phyloP scores from a whole-genome alignment of 768 basidiomycete species.

The Cyclocybe cylindracea region DNA sequence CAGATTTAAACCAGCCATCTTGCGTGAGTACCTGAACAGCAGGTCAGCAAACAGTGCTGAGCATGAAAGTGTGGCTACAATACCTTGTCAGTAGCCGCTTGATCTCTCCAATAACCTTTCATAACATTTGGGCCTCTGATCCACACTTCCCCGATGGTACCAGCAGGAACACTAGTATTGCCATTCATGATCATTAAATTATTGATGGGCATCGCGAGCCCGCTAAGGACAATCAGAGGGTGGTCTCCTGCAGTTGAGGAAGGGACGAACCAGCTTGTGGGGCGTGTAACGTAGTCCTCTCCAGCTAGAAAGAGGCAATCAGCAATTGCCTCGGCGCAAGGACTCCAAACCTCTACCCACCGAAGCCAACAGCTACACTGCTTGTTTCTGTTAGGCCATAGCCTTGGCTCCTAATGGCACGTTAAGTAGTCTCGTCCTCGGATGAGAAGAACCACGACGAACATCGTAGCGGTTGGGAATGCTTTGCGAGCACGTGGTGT shows the following conservation, averaged over 20 bases:
- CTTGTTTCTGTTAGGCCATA: conserved; percentile 67
- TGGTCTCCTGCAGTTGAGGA: background rate
- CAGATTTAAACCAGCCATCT: conserved; percentile 60
- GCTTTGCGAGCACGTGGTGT: conserved; percentile 44
- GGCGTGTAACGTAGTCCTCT: conserved; percentile 51
- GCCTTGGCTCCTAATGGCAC: conserved; percentile 43
- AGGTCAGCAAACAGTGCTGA: background rate
- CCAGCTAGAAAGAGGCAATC: conserved; percentile 31
- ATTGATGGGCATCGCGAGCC: conserved; percentile 55
- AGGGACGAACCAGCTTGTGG: conserved; percentile 42
- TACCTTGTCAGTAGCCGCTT: conserved; percentile 46
- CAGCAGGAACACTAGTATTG: conserved; percentile 33
- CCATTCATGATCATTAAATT: conserved; percentile 52
- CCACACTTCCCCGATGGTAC: conserved; percentile 52
- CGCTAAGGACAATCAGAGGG: conserved; percentile 33
- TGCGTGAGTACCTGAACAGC: conserved; percentile 34
- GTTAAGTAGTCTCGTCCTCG: background rate
- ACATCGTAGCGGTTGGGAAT: conserved; percentile 50
- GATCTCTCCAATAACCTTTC: conserved; percentile 63
- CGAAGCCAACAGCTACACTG: conserved; percentile 46
- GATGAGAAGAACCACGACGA: conserved; percentile 6
- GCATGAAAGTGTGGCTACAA: background rate
- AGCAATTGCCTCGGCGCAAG: background rate
- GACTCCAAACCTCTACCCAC: conserved; percentile 23
- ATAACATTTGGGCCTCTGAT: conserved; percentile 62